Base-by-base conservation (phyloP, 116 monocot genomes). In the Dioscorea cayenensis region DNA sequence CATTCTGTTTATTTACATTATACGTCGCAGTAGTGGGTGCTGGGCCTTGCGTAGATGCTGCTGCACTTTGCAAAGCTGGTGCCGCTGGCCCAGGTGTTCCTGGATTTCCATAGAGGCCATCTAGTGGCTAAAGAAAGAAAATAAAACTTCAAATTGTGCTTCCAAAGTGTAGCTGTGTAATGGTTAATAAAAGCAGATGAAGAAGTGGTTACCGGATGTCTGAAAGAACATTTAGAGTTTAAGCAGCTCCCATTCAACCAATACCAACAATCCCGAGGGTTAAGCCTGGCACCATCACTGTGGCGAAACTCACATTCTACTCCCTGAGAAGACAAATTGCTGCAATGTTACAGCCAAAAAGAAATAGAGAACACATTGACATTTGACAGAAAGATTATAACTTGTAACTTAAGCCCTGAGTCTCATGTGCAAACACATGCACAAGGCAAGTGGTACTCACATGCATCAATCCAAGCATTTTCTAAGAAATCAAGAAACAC, bases 241-340 rank as follows among this genome's bases (percentile, higher is more conserved):
- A 78, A 65, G 78, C 90, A 94, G 77, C 78, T 78, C 21, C 94
- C 75, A 67, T 87, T 83, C 61, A 94, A 60, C 94, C 94, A 94
- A 64, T 77, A 94, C 78, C 75, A 84, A 82, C 94, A 94, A 69
- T 94, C 90, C 61, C 78, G 85, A 22, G 94, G 90, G 67, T 94
- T 94, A 63, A 85, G 36, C 72, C 94, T 85, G 66, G 90, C 90
- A 81, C 64, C 82, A 65, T 90, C 87, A 35, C 85, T 80, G 50
- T 90, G 90, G 17, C 94, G 87, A 72, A 84, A 94, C 68, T 94
- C 94, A 37, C 94, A 94, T 71, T 94, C 90, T 68, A 28, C 79
- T 66, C 94, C 94, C 90, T 94, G 87, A 77, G 63, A 64, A 61
- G 43, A 50, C n/a, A 49, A 61, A 58, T 7, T 55, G n/a, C 55